Conservation (phyloP, 257 asterid species). For the Capsicum rhomboideum region DNA sequence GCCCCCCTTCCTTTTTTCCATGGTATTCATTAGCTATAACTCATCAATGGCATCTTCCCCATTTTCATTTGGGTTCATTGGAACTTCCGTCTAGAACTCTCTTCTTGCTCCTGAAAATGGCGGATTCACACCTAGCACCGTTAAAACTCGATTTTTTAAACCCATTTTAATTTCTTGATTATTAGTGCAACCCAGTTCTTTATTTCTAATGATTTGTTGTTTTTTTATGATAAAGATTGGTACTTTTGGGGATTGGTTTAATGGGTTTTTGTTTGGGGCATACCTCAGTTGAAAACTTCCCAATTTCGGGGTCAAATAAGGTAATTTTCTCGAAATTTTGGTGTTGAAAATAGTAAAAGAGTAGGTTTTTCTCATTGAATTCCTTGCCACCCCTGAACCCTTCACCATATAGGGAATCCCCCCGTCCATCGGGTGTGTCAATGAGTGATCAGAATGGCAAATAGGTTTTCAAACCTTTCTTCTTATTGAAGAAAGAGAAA, state of each 20-base stretch:
- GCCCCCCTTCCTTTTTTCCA: too few relatives aligned
- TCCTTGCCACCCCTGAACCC: constrained; percentile 93
- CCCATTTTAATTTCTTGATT: neutral
- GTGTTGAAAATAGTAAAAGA: constrained; percentile 50
- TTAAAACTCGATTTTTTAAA: neutral
- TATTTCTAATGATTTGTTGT: neutral
- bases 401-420: constrained; percentile 55
- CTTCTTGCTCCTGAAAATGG: neutral
- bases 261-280: constrained; percentile 13
- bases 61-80: too few relatives aligned
- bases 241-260: neutral
- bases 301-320: constrained; percentile 60
- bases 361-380: constrained; percentile 72
- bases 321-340: constrained; percentile 45
- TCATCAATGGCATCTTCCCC: neutral
- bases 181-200: neutral
- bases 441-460: constrained; percentile 64
- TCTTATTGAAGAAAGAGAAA: too few relatives aligned
- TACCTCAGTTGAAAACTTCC: constrained; percentile 49
- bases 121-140: neutral
- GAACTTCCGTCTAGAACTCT: too few relatives aligned
- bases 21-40: too few relatives aligned
- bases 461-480: too few relatives aligned
- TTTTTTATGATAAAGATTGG: neutral
- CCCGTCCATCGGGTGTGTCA: constrained; percentile 36